Conservation (phyloP, 768 basidiomycete genomes). For the Russula emetica region DNA sequence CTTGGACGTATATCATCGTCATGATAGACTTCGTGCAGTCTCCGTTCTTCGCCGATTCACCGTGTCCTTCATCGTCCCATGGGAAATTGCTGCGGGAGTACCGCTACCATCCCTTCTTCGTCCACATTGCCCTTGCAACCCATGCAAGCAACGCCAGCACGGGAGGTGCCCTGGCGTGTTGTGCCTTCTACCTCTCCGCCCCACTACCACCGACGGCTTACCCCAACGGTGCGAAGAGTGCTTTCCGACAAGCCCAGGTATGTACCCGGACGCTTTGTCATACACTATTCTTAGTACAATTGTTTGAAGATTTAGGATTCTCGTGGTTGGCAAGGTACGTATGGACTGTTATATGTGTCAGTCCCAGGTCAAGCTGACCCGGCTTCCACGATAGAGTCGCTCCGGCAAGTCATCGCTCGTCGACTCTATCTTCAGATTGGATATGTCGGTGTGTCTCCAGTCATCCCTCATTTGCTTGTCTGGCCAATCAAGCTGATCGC, state of each 20-base stretch:
- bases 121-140: too few relatives aligned
- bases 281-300: background rate
- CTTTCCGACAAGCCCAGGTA: background rate
- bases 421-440: background rate
- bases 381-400: background rate
- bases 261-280: background rate
- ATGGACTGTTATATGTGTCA: too few relatives aligned
- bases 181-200: too few relatives aligned
- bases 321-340: constrained; percentile 10
- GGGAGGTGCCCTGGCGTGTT: too few relatives aligned
- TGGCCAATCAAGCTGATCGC: background rate
- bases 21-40: too few relatives aligned
- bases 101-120: too few relatives aligned
- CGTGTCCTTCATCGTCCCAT: background rate
- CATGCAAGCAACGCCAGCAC: too few relatives aligned
- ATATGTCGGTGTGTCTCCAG: background rate
- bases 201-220: background rate
- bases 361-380: background rate
- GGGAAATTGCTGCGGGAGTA: background rate
- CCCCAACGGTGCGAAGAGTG: background rate
- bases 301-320: constrained; percentile 4
- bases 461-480: background rate
- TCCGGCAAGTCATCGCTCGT: constrained; percentile 17
- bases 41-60: too few relatives aligned
- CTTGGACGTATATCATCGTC: background rate